phyloP scores from a whole-genome alignment of 495 filamentous ascomycete genomes.

The Xylaria acuta region DNA sequence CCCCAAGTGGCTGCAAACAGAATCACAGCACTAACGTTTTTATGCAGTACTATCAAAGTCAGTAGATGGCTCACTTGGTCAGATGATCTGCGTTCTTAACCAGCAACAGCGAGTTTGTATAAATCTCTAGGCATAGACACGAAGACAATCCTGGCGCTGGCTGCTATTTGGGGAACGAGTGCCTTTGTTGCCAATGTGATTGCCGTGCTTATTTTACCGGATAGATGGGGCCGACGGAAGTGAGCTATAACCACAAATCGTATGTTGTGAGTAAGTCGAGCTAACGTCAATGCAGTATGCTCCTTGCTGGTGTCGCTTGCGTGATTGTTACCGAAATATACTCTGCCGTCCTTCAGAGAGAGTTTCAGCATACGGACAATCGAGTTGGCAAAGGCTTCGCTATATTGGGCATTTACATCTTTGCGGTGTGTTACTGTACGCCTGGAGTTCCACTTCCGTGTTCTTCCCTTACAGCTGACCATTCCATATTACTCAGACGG shows the following conservation, averaged over 20 bases:
- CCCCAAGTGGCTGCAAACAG: not conserved
- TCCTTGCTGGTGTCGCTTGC: conserved; percentile 56
- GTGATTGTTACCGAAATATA: conserved; percentile 65
- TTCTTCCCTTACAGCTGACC: not conserved
- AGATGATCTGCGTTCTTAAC: not conserved
- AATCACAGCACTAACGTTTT: not conserved
- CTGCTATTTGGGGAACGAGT: conserved; percentile 62
- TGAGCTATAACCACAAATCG: conserved; percentile 32
- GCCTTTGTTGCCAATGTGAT: conserved; percentile 61
- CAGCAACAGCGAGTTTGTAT: conserved; percentile 51
- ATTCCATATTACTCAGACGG: conserved; percentile 41
- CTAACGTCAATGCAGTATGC: conserved; percentile 43
- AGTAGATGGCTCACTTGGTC: not conserved
- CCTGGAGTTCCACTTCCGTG: not conserved
- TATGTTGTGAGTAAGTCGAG: not conserved
- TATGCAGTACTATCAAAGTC: conserved; percentile 15
- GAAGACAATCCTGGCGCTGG: conserved; percentile 59
- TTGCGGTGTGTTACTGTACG: conserved; percentile 57
- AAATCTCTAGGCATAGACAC: conserved; percentile 61
- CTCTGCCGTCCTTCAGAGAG: conserved; percentile 62
- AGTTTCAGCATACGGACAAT: conserved; percentile 63
- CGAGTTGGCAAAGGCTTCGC: conserved; percentile 65
- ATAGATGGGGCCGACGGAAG: conserved; percentile 67
- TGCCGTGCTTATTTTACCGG: conserved; percentile 61
- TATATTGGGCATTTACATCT: conserved; percentile 65